Evolutionary conservation across 805 yeast genomes (phyloP).

Genomic region (Candida nemodendra): DNA sequence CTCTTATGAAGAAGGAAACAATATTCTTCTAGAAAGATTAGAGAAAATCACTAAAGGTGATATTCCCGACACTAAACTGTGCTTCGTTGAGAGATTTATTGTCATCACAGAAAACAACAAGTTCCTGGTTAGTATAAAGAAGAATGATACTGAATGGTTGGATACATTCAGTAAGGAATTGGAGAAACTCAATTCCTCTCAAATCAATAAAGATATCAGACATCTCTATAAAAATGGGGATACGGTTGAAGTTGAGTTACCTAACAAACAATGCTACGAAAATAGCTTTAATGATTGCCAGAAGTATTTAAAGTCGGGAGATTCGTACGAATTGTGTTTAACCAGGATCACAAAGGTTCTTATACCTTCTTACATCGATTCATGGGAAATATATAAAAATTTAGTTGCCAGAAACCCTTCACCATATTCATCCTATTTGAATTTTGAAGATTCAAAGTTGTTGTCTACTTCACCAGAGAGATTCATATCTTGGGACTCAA

Average conservation of each 20-base stretch:
- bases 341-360: conserved; percentile 69
- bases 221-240: conserved; percentile 6
- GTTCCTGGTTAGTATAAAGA: conserved; percentile 51
- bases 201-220: conserved; percentile 7
- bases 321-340: conserved; percentile 90
- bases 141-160: conserved; percentile 41
- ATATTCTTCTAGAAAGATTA: conserved; percentile 34
- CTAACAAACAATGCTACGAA: conserved; percentile 53
- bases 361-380: conserved; percentile 45
- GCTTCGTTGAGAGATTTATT: conserved; percentile 65
- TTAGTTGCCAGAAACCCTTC: conserved; percentile 79
- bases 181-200: background rate
- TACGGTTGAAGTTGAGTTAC: conserved; percentile 39
- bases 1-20: conserved; percentile 84
- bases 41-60: conserved; percentile 37
- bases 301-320: conserved; percentile 68
- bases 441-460: conserved; percentile 61
- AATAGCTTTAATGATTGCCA: conserved; percentile 63
- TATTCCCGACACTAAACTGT: conserved; percentile 74
- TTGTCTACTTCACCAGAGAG: conserved; percentile 95
- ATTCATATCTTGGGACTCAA: conserved; percentile 73
- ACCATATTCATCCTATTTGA: conserved; percentile 82
- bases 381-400: conserved; percentile 82
- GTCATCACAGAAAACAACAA: conserved; percentile 51
- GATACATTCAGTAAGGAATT: conserved; percentile 8